phyloP scores from a whole-genome alignment of 352 stramenopile genomes.

The Globisporangium perplexum region DNA sequence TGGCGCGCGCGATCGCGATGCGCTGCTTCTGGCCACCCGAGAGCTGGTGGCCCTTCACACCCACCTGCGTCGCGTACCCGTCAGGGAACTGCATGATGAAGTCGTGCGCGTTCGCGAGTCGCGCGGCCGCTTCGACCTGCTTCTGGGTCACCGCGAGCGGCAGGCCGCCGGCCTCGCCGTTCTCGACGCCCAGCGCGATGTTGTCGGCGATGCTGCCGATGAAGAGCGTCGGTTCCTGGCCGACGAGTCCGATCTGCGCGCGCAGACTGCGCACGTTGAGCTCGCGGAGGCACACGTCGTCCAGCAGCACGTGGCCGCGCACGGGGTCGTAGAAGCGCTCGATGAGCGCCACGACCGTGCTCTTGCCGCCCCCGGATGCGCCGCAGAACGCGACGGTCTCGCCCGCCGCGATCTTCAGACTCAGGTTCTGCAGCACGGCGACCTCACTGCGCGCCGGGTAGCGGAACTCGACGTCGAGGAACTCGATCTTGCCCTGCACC shows the following conservation, averaged over 20 bases:
- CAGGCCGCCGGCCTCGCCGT: too few relatives aligned
- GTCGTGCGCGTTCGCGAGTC: slow-evolving; percentile 73
- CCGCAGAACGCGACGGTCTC: slow-evolving; percentile 25
- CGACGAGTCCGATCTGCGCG: slow-evolving; percentile 21
- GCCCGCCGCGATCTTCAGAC: slow-evolving; percentile 15
- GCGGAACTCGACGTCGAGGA: slow-evolving; percentile 16
- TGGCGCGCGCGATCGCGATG: slow-evolving; percentile 28
- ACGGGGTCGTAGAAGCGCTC: slow-evolving; percentile 29
- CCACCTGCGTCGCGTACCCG: slow-evolving; percentile 86
- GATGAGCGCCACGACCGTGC: slow-evolving; percentile 22
- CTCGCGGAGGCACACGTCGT: slow-evolving; percentile 12
- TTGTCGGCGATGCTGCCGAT: slow-evolving; percentile 34
- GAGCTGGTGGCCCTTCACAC: slow-evolving; percentile 30
- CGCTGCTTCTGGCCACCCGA: slow-evolving; percentile 55
- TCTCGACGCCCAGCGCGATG: neutral
- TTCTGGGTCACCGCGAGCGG: neutral
- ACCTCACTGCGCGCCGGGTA: slow-evolving; percentile 21
- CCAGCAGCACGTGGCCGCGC: slow-evolving; percentile 16
- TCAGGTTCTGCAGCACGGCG: slow-evolving; percentile 13
- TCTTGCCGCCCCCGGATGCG: slow-evolving; percentile 22
- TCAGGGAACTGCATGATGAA: slow-evolving; percentile 86
- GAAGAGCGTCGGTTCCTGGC: slow-evolving; percentile 70
- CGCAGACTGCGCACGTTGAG: slow-evolving; percentile 26
- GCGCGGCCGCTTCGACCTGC: neutral
- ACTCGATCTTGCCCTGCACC: slow-evolving; percentile 16